phyloP scores from a whole-genome alignment of 1,284 basidiomycete genomes.

The Prillingera fragicola region DNA sequence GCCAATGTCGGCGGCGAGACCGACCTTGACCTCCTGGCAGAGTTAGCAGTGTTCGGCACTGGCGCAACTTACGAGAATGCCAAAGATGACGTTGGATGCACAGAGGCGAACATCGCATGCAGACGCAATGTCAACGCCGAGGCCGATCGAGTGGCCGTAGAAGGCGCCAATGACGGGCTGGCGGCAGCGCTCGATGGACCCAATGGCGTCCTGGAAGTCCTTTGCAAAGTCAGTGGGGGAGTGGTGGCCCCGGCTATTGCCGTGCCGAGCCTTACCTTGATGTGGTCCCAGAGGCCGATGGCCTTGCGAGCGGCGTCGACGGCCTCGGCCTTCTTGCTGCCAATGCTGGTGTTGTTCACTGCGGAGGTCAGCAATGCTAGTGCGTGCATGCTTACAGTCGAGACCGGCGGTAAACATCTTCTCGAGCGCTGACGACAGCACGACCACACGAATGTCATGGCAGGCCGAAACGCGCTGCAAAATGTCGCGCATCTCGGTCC shows the following conservation, averaged over 20 bases:
- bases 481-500: conserved; percentile 61
- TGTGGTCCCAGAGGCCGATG: conserved; percentile 52
- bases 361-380: background rate
- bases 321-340: conserved; percentile 14
- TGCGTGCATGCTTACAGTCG: conserved; percentile 56
- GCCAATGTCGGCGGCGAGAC: conserved; percentile 84
- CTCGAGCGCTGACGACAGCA: conserved; percentile 63
- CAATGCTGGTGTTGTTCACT: conserved; percentile 10
- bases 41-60: conserved; percentile 1
- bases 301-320: conserved; percentile 57
- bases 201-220: conserved; percentile 67
- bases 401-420: conserved; percentile 76
- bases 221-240: conserved; percentile 14
- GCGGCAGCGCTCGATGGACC: conserved; percentile 62
- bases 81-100: conserved; percentile 60
- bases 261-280: conserved; percentile 48
- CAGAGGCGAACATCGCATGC: conserved; percentile 79
- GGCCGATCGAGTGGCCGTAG: conserved; percentile 69
- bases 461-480: conserved; percentile 59
- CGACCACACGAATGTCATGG: conserved; percentile 61
- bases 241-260: conserved; percentile 2
- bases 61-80: conserved; percentile 65
- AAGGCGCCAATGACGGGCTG: conserved; percentile 82
- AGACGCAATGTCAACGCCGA: conserved; percentile 65
- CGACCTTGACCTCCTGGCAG: conserved; percentile 77